phyloP scores from a whole-genome alignment of 148 eudicot species.

The Suaeda aralocaspica region DNA sequence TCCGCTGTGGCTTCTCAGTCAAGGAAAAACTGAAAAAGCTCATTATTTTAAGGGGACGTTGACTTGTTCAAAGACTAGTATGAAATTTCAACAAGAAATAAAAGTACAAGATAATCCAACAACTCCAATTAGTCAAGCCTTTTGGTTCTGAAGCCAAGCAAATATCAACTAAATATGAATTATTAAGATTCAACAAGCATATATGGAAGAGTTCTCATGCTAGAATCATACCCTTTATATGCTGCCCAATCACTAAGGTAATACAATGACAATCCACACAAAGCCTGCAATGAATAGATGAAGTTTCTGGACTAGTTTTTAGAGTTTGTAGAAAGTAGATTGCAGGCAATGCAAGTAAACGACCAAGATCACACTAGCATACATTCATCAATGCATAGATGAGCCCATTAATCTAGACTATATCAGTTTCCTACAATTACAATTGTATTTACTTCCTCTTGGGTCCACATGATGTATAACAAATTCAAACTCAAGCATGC shows the following conservation, averaged over 20 bases:
- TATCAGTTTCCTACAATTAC: too few relatives aligned
- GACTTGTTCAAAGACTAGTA: not conserved
- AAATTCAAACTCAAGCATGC: not conserved
- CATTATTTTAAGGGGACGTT: not conserved
- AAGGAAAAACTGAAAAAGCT: slow-evolving; percentile 43
- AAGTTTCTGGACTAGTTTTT: not conserved
- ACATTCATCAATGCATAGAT: too few relatives aligned
- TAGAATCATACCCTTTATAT: too few relatives aligned
- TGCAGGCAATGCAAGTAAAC: not conserved
- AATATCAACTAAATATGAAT: too few relatives aligned
- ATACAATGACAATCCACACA: not conserved
- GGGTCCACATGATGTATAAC: not conserved
- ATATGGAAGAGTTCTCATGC: too few relatives aligned
- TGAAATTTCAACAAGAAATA: not conserved
- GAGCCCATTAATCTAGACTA: too few relatives aligned
- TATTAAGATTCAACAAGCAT: too few relatives aligned
- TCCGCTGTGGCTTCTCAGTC: slow-evolving; percentile 36
- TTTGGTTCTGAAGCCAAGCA: too few relatives aligned
- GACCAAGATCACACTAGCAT: not conserved
- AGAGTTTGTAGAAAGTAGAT: not conserved
- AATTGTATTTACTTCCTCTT: too few relatives aligned
- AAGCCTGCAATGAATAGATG: not conserved
- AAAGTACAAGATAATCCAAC: not conserved
- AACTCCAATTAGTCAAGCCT: too few relatives aligned
- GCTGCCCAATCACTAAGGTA: not conserved